Conservation (phyloP, 2,329 filamentous ascomycete species). For the Sporothrix phasma region DNA sequence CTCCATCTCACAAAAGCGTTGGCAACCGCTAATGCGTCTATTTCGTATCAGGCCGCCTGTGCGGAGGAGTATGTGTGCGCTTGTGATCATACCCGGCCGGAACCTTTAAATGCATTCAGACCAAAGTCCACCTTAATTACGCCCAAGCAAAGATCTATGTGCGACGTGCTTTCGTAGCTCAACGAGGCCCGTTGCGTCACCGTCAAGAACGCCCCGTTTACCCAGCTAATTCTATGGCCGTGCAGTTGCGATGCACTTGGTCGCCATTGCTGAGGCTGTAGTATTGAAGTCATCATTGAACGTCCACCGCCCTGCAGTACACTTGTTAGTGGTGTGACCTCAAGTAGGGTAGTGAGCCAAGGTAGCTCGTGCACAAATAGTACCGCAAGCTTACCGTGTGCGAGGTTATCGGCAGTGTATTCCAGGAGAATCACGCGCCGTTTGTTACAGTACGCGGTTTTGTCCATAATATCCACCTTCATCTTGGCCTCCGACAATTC, state of each 20-base stretch:
- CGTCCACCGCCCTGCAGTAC: slow-evolving; percentile 14
- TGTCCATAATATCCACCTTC: slow-evolving; percentile 97
- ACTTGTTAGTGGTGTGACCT: background rate
- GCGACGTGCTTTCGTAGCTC: no score
- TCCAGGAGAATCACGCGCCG: slow-evolving; percentile 80
- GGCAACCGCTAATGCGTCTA: no score
- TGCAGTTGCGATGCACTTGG: background rate
- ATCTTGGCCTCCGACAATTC: slow-evolving; percentile 79
- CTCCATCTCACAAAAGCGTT: no score
- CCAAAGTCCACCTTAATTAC: no score
- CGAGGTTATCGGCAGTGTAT: slow-evolving; percentile 86
- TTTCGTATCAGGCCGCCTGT: no score
- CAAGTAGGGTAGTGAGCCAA: background rate
- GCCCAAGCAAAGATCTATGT: no score
- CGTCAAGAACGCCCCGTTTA: no score
- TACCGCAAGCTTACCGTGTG: slow-evolving; percentile 54
- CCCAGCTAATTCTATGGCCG: background rate
- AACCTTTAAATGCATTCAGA: no score
- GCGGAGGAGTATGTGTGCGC: background rate
- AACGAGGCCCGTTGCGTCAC: background rate
- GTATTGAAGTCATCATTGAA: slow-evolving; percentile 13
- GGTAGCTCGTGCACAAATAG: background rate
- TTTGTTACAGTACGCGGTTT: slow-evolving; percentile 94
- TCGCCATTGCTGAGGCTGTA: background rate
- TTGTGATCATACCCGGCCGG: background rate